These are phyloP conservation scores for Parsonsia alboflavescens DNA, from an alignment of 257 asterid genomes.

Conservation along the genomic window DNA sequence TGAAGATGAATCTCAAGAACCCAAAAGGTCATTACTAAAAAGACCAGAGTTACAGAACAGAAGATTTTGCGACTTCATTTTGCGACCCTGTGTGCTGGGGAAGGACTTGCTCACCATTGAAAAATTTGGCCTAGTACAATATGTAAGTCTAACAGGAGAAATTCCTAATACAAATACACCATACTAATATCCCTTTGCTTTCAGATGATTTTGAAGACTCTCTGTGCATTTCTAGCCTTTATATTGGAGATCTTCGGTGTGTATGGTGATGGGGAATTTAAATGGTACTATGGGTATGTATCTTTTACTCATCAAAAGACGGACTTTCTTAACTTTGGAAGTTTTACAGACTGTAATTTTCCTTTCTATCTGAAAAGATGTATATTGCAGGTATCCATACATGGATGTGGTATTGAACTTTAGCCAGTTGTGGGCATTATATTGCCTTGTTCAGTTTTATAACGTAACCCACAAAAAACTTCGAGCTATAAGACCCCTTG, in stretches of 20 bases:
- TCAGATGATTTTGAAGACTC: constrained; percentile 93
- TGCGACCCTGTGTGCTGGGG: constrained; percentile 59
- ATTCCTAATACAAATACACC: not conserved
- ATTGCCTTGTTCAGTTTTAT: constrained; percentile 85
- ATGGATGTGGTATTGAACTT: constrained; percentile 69
- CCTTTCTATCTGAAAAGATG: not conserved
- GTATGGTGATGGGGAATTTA: constrained; percentile 88
- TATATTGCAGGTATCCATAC: constrained; percentile 74
- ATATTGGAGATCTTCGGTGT: constrained; percentile 77
- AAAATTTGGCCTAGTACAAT: constrained; percentile 90
- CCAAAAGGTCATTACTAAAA: constrained; percentile 59
- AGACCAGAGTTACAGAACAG: constrained; percentile 30
- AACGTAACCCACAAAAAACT: constrained; percentile 71
- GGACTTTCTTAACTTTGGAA: not conserved
- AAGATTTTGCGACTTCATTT: constrained; percentile 47
- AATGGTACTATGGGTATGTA: constrained; percentile 85
- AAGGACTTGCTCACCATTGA: constrained; percentile 60
- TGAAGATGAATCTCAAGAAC: constrained; percentile 62
- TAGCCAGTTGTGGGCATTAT: constrained; percentile 98
- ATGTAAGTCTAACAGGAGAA: constrained; percentile 36
- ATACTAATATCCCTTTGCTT: constrained; percentile 11
- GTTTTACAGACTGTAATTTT: too few species aligned
- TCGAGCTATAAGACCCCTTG: constrained; percentile 77
- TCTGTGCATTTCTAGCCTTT: constrained; percentile 73
- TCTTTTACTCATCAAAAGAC: not conserved